Conservation (phyloP, 148 eudicot species). For the Cornus suecica region DNA sequence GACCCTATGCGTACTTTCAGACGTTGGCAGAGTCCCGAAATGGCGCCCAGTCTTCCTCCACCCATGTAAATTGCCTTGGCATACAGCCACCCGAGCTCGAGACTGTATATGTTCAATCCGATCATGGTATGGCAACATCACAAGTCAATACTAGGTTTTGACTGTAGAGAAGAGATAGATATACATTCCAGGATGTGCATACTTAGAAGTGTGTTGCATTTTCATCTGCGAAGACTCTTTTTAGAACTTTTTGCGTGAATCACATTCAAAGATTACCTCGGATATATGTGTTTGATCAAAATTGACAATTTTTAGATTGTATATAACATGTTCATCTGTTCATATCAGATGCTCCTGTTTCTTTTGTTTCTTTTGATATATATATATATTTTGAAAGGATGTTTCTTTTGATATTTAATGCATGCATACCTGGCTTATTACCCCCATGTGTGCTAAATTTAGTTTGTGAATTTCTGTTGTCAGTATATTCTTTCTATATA, state of each 20-base stretch:
- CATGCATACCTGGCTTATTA: no score
- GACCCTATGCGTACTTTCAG: slow-evolving; percentile 74
- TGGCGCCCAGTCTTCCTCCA: slow-evolving; percentile 27
- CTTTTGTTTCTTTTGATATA: neutral
- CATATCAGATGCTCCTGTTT: neutral
- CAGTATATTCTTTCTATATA: no score
- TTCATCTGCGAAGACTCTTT: neutral
- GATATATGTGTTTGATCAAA: no score
- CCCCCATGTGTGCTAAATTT: no score
- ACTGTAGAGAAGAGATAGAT: neutral
- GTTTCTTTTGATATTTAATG: no score
- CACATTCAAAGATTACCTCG: neutral
- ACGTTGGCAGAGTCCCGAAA: slow-evolving; percentile 58
- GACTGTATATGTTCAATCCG: slow-evolving; percentile 27
- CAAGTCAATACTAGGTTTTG: slow-evolving; percentile 14
- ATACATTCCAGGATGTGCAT: neutral
- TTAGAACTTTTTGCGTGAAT: neutral
- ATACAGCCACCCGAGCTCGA: slow-evolving; percentile 41
- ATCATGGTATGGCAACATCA: slow-evolving; percentile 12
- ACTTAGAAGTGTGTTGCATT: neutral
- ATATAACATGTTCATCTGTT: neutral
- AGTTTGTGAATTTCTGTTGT: no score
- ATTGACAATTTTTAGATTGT: neutral
- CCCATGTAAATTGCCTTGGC: slow-evolving; percentile 21
- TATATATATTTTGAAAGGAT: no score